Conservation (phyloP, 2,329 filamentous ascomycete species). For the Xylariales sp. region DNA sequence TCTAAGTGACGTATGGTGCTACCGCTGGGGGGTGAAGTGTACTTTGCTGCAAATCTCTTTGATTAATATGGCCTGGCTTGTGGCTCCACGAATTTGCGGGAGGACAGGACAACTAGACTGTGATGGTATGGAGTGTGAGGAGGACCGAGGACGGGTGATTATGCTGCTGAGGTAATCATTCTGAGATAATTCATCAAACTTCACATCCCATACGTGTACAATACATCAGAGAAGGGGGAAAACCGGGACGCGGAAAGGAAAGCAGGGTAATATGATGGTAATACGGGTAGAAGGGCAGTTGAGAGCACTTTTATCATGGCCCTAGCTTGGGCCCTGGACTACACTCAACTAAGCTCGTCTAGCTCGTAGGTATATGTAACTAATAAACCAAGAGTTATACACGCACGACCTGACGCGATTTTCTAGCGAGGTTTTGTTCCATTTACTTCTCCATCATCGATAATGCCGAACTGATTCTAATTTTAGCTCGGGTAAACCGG, state of each 20-base stretch:
- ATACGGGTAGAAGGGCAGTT: conserved; percentile 1
- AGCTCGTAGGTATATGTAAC: conserved; percentile 8
- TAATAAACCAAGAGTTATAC: conserved; percentile 5
- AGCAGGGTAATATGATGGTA: not conserved
- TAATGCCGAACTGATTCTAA: not conserved
- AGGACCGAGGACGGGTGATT: conserved; percentile 7
- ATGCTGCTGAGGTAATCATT: conserved; percentile 12
- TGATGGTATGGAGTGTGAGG: conserved; percentile 6
- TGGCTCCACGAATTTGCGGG: not conserved
- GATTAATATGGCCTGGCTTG: not conserved
- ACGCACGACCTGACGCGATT: not conserved
- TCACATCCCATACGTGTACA: conserved; percentile 21
- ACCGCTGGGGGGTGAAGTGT: not conserved
- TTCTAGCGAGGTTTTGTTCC: not conserved
- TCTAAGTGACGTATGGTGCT: not conserved
- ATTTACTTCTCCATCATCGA: not conserved
- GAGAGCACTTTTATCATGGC: not conserved
- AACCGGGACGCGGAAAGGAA: not conserved
- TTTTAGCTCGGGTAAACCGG: not conserved
- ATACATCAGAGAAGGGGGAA: conserved; percentile 2
- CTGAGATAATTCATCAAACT: conserved; percentile 20
- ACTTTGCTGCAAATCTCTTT: not conserved
- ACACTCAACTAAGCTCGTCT: not conserved
- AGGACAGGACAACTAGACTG: conserved; percentile 8
- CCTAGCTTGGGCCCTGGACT: not conserved